Evolutionary conservation across 139 green algal species (phyloP), one percentile per base, ranked within the genome.

Genomic region (Haematococcus lacustris): DNA sequence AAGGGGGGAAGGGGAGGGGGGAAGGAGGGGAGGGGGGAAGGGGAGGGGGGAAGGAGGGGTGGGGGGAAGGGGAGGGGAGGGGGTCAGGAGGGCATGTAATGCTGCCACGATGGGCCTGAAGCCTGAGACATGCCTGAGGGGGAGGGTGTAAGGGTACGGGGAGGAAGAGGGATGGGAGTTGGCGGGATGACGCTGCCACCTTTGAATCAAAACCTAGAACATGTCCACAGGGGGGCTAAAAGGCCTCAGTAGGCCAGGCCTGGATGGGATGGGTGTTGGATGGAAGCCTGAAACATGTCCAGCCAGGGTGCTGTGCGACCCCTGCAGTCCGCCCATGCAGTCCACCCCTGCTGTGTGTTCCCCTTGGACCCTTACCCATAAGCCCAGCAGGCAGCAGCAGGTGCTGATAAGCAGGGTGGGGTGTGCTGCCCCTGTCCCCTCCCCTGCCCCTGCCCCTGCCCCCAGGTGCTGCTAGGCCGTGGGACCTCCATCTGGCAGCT

Each of bases 401-500:
- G n/a, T n/a, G n/a, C 33, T 30, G 13, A 47, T 28, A 23, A 7
- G 6, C 6, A 5, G 13, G 63, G 30, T 5, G 25, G 28, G 6
- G 28, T 25, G 5, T 33, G 28, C 23, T 37, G 6, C 21, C 57
- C 25, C 21, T 35, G 28, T n/a, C 30, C 32, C 33, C 32, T 32
- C 32, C 9, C 6, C 63, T 35, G 4, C 6, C 33, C n/a, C n/a
- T n/a, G n/a, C 26, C 63, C 32, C 9, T 30, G 9, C 4, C 7
- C 6, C 30, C 40, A 38, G 64, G 67, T 74, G 23, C 37, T 74
- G 34, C 37, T 50, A n/a, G n/a, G 88, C 91, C n/a, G n/a, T n/a
- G 39, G 81, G 25, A 62, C 69, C 41, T 74, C 53, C 0, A 62
- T 96, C 3, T 81, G 82, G 32, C 73, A 87, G 35, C 71, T 96